Percentiles rank a stretch among this genome's conserved stretches.
Conservation (phyloP, 148 eudicot species). For the Heliosperma pusillum region DNA sequence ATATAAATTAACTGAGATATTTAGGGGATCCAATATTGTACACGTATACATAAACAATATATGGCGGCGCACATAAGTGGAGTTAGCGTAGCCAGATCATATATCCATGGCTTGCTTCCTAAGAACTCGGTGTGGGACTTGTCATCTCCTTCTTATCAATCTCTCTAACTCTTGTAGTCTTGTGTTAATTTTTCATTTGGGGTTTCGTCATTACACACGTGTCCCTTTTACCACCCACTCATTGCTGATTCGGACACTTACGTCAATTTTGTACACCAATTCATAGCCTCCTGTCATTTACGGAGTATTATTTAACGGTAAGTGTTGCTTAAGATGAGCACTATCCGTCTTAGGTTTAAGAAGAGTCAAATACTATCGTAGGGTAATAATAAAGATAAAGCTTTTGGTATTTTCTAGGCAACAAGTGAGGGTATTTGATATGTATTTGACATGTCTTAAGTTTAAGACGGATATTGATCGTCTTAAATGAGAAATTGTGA, state of each 20-base stretch:
- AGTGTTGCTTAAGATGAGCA: no score
- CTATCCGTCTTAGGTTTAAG: no score
- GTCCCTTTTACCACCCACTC: not conserved
- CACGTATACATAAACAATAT: conserved; percentile 6
- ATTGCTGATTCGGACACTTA: not conserved
- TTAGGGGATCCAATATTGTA: not conserved
- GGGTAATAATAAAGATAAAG: no score
- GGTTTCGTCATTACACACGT: not conserved
- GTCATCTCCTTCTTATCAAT: not conserved
- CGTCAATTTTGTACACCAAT: not conserved
- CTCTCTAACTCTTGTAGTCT: not conserved
- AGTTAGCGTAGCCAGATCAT: conserved; percentile 23
- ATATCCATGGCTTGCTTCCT: conserved; percentile 19
- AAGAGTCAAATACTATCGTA: no score
- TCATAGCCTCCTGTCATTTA: no score
- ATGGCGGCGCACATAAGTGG: conserved; percentile 23
- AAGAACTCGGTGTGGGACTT: not conserved
- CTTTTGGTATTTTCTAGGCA: no score
- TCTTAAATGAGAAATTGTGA: no score
- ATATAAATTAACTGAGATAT: no score
- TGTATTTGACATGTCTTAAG: no score
- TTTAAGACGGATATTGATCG: no score
- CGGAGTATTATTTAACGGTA: no score
- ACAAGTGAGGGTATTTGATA: no score
- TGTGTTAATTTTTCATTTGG: not conserved